Conservation (phyloP, 2,329 filamentous ascomycete genomes). For the Penicillium sp. region DNA sequence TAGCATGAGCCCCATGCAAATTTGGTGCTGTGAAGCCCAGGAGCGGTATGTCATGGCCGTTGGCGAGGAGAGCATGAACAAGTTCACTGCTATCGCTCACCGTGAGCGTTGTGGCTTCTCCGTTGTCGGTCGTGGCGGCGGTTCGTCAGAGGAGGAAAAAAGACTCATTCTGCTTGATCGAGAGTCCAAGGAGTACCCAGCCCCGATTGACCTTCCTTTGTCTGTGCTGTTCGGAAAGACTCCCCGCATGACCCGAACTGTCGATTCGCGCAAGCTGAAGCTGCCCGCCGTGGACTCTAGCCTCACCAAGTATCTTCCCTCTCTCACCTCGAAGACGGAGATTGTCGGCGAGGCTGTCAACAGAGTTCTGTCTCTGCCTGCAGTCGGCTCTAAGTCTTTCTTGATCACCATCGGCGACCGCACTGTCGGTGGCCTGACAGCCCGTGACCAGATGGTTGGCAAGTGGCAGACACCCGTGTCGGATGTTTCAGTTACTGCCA, state of each 20-base stretch:
- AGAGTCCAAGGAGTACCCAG: constrained; percentile 69
- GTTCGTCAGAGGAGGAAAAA: constrained; percentile 62
- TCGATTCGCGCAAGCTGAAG: constrained; percentile 65
- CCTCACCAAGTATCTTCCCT: constrained; percentile 64
- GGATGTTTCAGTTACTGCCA: constrained; percentile 89
- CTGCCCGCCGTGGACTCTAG: constrained; percentile 73
- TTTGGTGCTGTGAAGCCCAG: constrained; percentile 97
- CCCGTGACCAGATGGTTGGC: constrained; percentile 92
- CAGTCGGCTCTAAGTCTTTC: constrained; percentile 96
- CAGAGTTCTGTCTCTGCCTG: constrained; percentile 77
- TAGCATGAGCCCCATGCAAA: constrained; percentile 92
- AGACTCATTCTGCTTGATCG: constrained; percentile 78
- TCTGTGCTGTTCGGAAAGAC: constrained; percentile 83
- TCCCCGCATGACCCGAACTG: constrained; percentile 73
- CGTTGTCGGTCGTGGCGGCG: constrained; percentile 75
- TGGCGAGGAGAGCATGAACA: constrained; percentile 73
- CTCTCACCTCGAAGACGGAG: constrained; percentile 47
- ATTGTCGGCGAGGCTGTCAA: constrained; percentile 69
- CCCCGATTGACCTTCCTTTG: constrained; percentile 86
- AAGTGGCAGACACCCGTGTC: constrained; percentile 94
- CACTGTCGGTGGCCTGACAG: constrained; percentile 82
- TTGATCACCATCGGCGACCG: constrained; percentile 95
- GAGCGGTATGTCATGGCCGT: constrained; percentile 93
- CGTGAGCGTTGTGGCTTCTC: constrained; percentile 92
- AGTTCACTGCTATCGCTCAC: constrained; percentile 65